These are phyloP conservation scores for Kappamyces sp. DNA, from an alignment of 192 early-diverging fungal species.

Conservation along the genomic window DNA sequence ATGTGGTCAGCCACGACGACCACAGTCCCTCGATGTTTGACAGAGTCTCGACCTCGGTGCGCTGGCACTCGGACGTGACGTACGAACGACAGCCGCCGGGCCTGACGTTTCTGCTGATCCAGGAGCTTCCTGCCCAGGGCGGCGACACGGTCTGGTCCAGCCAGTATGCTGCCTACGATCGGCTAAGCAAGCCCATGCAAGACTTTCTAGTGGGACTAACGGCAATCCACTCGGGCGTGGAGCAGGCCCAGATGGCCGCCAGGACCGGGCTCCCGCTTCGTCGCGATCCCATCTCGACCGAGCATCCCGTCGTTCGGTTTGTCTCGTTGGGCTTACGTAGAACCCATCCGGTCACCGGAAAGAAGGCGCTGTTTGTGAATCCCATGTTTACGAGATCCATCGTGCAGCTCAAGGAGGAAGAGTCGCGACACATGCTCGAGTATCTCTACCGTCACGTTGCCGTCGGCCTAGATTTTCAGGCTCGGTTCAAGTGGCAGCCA, in stretches of 20 bases:
- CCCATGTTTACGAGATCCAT: constrained; percentile 56
- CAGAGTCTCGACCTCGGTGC: constrained; percentile 8
- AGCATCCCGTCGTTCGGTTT: constrained; percentile 44
- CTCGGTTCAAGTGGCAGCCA: constrained; percentile 51
- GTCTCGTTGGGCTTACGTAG: no score
- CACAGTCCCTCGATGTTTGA: constrained; percentile 3
- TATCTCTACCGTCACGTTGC: constrained; percentile 49
- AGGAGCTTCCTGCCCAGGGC: constrained; percentile 33
- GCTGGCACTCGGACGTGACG: constrained; percentile 51
- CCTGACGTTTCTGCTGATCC: constrained; percentile 43
- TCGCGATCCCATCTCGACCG: constrained; percentile 16
- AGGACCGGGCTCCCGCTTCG: constrained; percentile 15
- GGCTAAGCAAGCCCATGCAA: constrained; percentile 48
- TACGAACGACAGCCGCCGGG: constrained; percentile 53
- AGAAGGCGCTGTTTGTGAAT: constrained; percentile 64
- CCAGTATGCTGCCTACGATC: constrained; percentile 56
- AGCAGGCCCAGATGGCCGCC: constrained; percentile 22
- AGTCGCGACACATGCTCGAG: constrained; percentile 53
- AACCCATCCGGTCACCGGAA: constrained; percentile 67
- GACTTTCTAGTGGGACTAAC: constrained; percentile 53
- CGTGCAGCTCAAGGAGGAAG: constrained; percentile 37
- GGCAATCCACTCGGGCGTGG: constrained; percentile 44
- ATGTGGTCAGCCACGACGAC: constrained; percentile 10
- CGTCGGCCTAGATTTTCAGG: constrained; percentile 48
- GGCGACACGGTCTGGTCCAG: constrained; percentile 58